Evolutionary conservation across 257 asterid genomes (phyloP), one percentile per base, ranked within the genome.

Genomic region (Fraxinus americana): DNA sequence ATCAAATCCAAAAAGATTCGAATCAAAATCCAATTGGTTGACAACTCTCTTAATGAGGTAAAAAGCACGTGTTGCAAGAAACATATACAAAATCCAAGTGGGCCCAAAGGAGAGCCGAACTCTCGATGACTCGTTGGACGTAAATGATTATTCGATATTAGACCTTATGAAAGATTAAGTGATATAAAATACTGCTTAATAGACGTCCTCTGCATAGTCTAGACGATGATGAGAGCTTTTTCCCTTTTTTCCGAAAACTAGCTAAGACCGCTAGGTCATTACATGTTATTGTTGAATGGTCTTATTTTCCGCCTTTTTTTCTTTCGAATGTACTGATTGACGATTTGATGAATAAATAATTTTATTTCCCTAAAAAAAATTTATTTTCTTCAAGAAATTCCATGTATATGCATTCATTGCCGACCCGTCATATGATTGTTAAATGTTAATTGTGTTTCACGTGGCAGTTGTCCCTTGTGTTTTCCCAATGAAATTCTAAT

Each of bases 361-460:
- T 25, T 25, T 25, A 25, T 25, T 25, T 25, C 27, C 27, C 27
- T 25, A 25, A 25, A 25, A 25, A 25, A 25, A 25, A 25, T 0
- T 25, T 52, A 70, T 17, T 38, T 63, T 13, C 23, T 52, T 23
- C 4, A 48, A 38, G 13, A 78, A 7, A 35, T 61, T 4, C 1
- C 4, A 34, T 10, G 65, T 11, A 43, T 2, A 43, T 2, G 82
- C 76, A 75, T 75, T 54, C 70, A 80, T 80, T 73, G 50, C 85
- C 89, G 81, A 83, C 86, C 82, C 72, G 57, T 78, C 91, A 88
- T 82, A 88, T 86, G 92, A 78, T 68, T 38, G 30, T 71, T 79
- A 67, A 11, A 77, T 71, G 79, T 82, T 77, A 61, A 11, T 78
- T 71, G 79, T 82, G 80, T 50, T 84, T 77, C 87, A 86, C 87